phyloP scores from a whole-genome alignment of 805 yeast genomes.

The Candida suzukii region DNA sequence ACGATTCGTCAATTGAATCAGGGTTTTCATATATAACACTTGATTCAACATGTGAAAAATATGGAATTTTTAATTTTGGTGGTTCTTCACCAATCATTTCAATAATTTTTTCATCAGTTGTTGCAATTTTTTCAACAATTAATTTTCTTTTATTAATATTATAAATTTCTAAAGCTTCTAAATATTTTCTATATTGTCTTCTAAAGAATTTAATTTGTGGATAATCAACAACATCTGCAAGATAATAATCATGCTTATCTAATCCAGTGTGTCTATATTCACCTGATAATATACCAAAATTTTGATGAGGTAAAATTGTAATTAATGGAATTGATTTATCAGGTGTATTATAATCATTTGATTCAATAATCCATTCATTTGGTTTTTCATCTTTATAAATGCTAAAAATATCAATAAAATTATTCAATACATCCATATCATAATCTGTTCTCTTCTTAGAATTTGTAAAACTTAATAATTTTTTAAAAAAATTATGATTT shows the following conservation, averaged over 20 bases:
- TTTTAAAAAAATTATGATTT: slow-evolving; percentile 14
- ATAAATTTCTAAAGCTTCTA: slow-evolving; percentile 3
- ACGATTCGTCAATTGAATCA: too few species aligned
- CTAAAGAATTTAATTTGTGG: slow-evolving; percentile 8
- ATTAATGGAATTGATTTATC: slow-evolving; percentile 19
- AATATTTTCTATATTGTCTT: neutral
- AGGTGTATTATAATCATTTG: neutral
- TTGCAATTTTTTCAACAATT: neutral
- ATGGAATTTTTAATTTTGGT: slow-evolving; percentile 12
- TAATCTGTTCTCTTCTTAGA: slow-evolving; percentile 30
- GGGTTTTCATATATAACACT: too few species aligned
- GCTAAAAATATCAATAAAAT: slow-evolving; percentile 20
- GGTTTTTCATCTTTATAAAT: slow-evolving; percentile 4
- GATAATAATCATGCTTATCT: slow-evolving; percentile 30
- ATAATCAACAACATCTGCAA: slow-evolving; percentile 37
- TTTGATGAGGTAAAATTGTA: slow-evolving; percentile 42
- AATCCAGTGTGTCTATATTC: slow-evolving; percentile 31
- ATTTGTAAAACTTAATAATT: slow-evolving; percentile 16
- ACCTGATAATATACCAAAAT: slow-evolving; percentile 45
- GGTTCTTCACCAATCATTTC: neutral
- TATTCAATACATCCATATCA: slow-evolving; percentile 49
- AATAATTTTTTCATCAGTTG: neutral
- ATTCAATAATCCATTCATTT: neutral
- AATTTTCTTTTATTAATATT: neutral
- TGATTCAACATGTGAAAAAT: slow-evolving; percentile 12